A percentile compares a stretch with the other conserved stretches of the same genome.
Evolutionary conservation across 495 filamentous ascomycete species (phyloP).

Genomic region (Hypomontagnella submonticulosa): DNA sequence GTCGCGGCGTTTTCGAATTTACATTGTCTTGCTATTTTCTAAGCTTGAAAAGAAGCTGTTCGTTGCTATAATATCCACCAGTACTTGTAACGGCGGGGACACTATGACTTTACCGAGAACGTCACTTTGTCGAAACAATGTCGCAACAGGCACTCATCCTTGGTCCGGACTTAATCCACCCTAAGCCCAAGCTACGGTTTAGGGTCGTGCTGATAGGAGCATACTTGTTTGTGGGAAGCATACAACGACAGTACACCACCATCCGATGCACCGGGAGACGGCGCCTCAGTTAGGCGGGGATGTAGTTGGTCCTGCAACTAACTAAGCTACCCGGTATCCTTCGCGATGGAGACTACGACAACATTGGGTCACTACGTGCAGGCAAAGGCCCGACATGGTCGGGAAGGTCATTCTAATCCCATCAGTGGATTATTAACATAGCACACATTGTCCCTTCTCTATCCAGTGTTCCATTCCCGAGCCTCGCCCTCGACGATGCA

Average conservation of each 20-base stretch:
- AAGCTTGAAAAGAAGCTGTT: conserved; percentile 37
- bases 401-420: conserved; percentile 27
- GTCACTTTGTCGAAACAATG: conserved; percentile 22
- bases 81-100: conserved; percentile 24
- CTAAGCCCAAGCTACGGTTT: conserved; percentile 3
- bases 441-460: conserved; percentile 30
- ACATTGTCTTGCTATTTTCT: conserved; percentile 42
- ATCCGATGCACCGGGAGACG: not conserved
- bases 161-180: conserved; percentile 3
- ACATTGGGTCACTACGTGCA: conserved; percentile 16
- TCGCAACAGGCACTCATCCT: conserved; percentile 18
- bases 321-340: too few relatives aligned
- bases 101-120: conserved; percentile 16
- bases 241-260: not conserved
- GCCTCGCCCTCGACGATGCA: conserved; percentile 27
- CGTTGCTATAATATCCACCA: conserved; percentile 40
- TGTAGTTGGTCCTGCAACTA: not conserved
- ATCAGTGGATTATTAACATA: conserved; percentile 24
- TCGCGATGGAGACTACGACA: conserved; percentile 6
- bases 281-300: not conserved
- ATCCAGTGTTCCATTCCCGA: conserved; percentile 23
- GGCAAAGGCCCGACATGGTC: conserved; percentile 18
- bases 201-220: conserved; percentile 11
- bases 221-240: conserved; percentile 8
- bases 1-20: conserved; percentile 61